These are phyloP conservation scores for Niveomyces coronatus DNA, from an alignment of 2,329 filamentous ascomycete genomes.

Conservation along the genomic window DNA sequence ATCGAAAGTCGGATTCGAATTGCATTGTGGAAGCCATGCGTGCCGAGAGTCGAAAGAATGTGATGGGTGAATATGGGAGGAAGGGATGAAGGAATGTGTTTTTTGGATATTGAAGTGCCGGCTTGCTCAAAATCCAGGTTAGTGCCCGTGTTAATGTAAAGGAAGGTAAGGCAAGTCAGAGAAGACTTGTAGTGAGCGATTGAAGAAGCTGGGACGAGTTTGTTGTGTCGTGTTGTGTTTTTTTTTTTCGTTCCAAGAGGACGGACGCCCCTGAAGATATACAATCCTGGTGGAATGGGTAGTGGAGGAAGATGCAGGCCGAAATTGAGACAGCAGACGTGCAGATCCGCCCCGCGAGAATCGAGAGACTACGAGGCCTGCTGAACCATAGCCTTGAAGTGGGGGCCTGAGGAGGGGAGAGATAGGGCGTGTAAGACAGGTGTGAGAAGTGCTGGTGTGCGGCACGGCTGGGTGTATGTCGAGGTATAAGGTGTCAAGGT, in stretches of 20 bases:
- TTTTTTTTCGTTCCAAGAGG: constrained; percentile 16
- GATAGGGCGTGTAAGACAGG: constrained; percentile 5
- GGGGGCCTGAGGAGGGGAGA: constrained; percentile 5
- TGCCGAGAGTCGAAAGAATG: constrained; percentile 9
- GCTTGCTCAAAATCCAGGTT: constrained; percentile 7
- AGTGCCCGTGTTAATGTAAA: constrained; percentile 9
- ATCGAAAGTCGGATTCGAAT: constrained; percentile 28
- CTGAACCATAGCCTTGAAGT: constrained; percentile 4
- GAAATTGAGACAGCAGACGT: constrained; percentile 25
- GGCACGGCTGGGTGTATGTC: not conserved
- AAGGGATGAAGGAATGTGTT: constrained; percentile 8
- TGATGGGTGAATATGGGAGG: constrained; percentile 8
- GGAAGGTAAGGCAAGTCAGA: constrained; percentile 3
- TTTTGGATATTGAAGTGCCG: constrained; percentile 6
- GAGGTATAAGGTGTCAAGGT: too few relatives aligned
- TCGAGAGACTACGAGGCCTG: constrained; percentile 17
- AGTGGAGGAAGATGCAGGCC: constrained; percentile 21
- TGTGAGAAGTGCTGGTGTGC: constrained; percentile 5
- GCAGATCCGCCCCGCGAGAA: constrained; percentile 24
- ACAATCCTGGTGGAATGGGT: constrained; percentile 28
- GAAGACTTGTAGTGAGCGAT: constrained; percentile 4
- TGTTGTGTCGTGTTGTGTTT: too few relatives aligned
- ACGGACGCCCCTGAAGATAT: constrained; percentile 32
- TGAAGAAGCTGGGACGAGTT: constrained; percentile 8
- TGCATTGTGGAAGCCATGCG: constrained; percentile 20